phyloP scores from a whole-genome alignment of 108 stramenopile genomes.

The Parietichytrium sp. region DNA sequence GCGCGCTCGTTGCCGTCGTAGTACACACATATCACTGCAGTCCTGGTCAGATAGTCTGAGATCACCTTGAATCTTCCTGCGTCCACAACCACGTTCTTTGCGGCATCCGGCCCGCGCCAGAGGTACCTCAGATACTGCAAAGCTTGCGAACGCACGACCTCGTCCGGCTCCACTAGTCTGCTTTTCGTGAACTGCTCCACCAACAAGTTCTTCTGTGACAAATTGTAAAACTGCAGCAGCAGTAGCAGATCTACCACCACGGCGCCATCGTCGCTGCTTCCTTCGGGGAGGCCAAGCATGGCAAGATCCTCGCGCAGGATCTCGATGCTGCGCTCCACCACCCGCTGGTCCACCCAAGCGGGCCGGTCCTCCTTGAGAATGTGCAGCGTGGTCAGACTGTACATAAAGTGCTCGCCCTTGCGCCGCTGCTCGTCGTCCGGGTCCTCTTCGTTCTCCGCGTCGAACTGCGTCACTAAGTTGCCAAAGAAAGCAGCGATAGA shows the following conservation, averaged over 20 bases:
- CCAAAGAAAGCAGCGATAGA: background rate
- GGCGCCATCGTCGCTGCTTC: background rate
- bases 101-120: background rate
- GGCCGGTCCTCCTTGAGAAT: background rate
- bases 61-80: background rate
- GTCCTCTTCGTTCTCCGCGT: background rate
- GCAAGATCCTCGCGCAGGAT: constrained; percentile 1
- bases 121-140: background rate
- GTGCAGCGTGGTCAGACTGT: background rate
- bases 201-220: too few species aligned
- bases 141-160: background rate
- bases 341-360: background rate
- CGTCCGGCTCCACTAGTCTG: background rate
- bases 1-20: background rate
- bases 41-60: background rate
- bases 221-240: background rate
- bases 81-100: background rate
- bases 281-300: background rate
- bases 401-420: background rate
- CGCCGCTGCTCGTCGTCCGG: background rate
- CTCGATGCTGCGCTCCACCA: background rate
- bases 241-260: background rate
- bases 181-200: background rate
- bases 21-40: background rate
- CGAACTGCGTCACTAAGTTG: constrained; percentile 24